phyloP scores from a whole-genome alignment of 2,329 filamentous ascomycete genomes.

The Pseudogymnoascus sp. region DNA sequence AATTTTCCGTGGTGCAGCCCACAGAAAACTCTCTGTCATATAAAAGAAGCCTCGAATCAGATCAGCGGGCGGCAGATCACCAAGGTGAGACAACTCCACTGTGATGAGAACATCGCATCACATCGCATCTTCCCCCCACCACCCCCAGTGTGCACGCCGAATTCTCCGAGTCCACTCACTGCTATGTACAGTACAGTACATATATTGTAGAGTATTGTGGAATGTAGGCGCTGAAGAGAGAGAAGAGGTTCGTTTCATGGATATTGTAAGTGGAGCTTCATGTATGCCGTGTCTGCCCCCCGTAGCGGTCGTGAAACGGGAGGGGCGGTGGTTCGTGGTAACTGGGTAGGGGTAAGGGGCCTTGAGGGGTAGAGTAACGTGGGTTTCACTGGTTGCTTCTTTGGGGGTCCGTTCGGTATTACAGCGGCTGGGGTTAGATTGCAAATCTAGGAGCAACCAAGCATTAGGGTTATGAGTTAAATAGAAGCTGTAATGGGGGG shows the following conservation, averaged over 20 bases:
- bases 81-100: not conserved
- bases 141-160: not conserved
- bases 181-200: not conserved
- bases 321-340: not conserved
- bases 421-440: not conserved
- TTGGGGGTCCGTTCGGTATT: not conserved
- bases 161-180: not conserved
- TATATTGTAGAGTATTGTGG: not conserved
- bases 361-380: not conserved
- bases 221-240: not conserved
- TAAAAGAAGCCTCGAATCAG: not conserved
- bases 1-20: not conserved
- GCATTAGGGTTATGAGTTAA: not conserved
- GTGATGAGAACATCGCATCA: not conserved
- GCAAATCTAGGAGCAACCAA: not conserved
- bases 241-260: not conserved
- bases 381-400: not conserved
- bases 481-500: not conserved
- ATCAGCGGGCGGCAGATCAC: not conserved
- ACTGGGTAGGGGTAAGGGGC: not conserved
- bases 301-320: not conserved
- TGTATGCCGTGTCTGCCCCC: not conserved
- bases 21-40: not conserved
- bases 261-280: not conserved
- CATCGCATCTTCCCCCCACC: not conserved